Conservation (phyloP, 352 stramenopile species). For the Pythium utonaiense region DNA sequence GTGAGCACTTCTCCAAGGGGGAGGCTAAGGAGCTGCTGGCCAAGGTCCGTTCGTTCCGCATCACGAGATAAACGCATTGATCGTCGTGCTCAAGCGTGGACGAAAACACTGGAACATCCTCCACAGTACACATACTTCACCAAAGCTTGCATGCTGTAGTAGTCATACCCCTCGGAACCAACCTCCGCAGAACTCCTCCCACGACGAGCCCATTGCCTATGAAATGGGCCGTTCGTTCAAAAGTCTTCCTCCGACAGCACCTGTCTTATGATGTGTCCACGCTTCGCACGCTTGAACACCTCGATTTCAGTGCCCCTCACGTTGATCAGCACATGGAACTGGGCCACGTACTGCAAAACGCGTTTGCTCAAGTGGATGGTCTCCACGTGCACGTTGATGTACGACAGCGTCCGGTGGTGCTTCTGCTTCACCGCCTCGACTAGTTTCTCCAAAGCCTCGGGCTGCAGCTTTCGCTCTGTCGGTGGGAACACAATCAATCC, state of each 20-base stretch:
- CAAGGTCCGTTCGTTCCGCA: constrained; percentile 96
- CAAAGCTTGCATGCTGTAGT: too few relatives aligned
- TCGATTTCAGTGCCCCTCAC: not conserved
- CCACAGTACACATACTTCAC: too few relatives aligned
- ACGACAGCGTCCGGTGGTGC: not conserved
- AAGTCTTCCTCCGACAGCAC: too few relatives aligned
- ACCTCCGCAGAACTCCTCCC: too few relatives aligned
- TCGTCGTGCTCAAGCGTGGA: too few relatives aligned
- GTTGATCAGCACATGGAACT: not conserved
- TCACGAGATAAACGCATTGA: constrained; percentile 72
- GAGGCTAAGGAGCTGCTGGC: constrained; percentile 94
- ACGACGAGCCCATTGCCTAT: too few relatives aligned
- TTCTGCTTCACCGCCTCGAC: not conserved
- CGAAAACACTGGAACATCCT: too few relatives aligned
- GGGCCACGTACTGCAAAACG: not conserved
- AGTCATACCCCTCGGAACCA: too few relatives aligned
- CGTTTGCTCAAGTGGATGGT: not conserved
- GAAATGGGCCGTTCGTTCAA: too few relatives aligned
- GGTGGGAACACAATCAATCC: not conserved
- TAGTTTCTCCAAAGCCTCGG: not conserved
- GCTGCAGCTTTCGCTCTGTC: not conserved
- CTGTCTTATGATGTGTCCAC: too few relatives aligned
- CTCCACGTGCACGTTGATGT: not conserved
- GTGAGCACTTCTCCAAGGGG: constrained; percentile 95
- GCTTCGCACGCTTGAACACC: not conserved